These are phyloP conservation scores for Ciborinia camelliae DNA, from an alignment of 2,329 filamentous ascomycete species.

Conservation along the genomic window DNA sequence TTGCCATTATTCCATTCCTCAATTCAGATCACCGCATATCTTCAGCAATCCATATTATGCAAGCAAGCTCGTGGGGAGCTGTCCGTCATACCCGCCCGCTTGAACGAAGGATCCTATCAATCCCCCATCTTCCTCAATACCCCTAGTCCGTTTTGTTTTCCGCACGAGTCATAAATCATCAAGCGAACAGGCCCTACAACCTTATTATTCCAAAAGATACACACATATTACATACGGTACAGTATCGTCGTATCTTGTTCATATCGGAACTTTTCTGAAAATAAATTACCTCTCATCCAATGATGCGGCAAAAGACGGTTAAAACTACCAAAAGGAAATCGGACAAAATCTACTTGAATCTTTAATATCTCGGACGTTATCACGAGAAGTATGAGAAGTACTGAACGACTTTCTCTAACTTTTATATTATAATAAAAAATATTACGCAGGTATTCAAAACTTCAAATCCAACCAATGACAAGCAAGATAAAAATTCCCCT, in stretches of 20 bases:
- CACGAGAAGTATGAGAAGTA: neutral
- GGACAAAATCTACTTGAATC: neutral
- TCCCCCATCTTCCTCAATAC: neutral
- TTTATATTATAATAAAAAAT: neutral
- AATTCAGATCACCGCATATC: constrained; percentile 15
- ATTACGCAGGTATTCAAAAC: neutral
- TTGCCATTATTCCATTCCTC: neutral
- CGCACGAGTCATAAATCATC: constrained; percentile 15
- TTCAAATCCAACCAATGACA: neutral
- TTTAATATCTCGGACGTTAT: neutral
- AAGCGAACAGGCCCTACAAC: neutral
- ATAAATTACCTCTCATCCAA: neutral
- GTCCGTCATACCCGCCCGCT: constrained; percentile 20
- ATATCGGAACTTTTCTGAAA: neutral
- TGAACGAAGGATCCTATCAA: constrained; percentile 12
- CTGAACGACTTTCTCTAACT: constrained; percentile 1
- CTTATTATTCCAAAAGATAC: neutral
- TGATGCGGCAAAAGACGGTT: neutral
- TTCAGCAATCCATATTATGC: constrained; percentile 11
- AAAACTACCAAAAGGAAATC: neutral
- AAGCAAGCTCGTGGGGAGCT: constrained; percentile 20
- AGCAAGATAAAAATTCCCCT: neutral
- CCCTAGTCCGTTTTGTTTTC: neutral
- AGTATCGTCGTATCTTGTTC: neutral
- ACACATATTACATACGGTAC: neutral